Evolutionary conservation across 2,329 filamentous ascomycete genomes (phyloP), one percentile per base, ranked within the genome.

Genomic region (Penicillium sp.): DNA sequence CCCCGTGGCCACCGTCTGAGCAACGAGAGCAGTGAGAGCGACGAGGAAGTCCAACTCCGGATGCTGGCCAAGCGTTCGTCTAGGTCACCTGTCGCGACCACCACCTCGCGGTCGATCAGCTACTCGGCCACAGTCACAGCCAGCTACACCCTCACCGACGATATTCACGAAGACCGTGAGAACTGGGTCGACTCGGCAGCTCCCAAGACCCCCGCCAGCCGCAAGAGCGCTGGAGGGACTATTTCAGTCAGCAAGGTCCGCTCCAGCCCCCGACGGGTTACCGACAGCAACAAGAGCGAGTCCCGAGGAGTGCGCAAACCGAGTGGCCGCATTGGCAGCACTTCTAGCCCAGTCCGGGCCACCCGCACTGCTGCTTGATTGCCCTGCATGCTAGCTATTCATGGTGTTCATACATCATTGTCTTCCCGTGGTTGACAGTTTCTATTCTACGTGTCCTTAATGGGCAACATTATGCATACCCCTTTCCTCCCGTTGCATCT

Each of bases 11-110:
- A 89, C 67, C 87, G 86, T 37, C 82, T 84, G 42, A 88, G 86
- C 14, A 83, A 84, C 17, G 84, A 73, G 71, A 79, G 68, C 38
- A 75, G 81, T 49, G 90, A 95, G 72, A 90, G 89, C 20, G 92
- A 96, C 61, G 91, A 96, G 71, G 92, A 96, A 73, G 85, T 86
- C 69, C 89, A 92, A 70, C 78, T 96, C 48, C 89, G 92, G 52
- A 87, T 91, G 82, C 85, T 86, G 63, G 85, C 86, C 28, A 86
- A 88, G 81, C 86, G 85, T 64, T 59, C 86, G 82, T 69, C 88
- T 84, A 68, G 90, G 88, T 78, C 80, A 79, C 41, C 89, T 84
- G 20, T 85, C 84, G 65, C 89, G 84, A 56, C 90, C 83, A 37
- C 84, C 79, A 59, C 83, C 81, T 68, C 83, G 74, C 84, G 91